These are phyloP conservation scores for Pythium aristosporum DNA, from an alignment of 352 stramenopile species.

Conservation along the genomic window DNA sequence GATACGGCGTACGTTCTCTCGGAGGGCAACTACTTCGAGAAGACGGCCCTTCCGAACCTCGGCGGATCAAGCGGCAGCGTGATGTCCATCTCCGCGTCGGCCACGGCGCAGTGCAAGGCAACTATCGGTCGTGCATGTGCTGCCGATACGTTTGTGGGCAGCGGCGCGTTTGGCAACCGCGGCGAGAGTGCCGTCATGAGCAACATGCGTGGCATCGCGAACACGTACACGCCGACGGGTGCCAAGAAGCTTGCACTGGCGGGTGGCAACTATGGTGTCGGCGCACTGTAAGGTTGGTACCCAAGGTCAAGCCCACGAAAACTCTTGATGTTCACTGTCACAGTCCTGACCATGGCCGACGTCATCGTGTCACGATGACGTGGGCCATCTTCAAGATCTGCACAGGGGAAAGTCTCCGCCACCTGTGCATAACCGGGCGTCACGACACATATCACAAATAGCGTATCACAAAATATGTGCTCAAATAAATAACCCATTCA, in stretches of 20 bases:
- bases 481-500: background rate
- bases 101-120: slow-evolving; percentile 22
- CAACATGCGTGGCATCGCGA: slow-evolving; percentile 12
- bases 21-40: slow-evolving; percentile 50
- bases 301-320: no score
- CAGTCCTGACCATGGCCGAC: no score
- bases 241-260: slow-evolving; percentile 1
- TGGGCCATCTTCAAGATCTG: no score
- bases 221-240: background rate
- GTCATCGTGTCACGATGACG: no score
- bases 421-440: background rate
- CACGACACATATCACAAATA: background rate
- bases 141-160: slow-evolving; percentile 30
- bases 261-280: slow-evolving; percentile 15
- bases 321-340: no score
- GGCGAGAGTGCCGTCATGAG: background rate
- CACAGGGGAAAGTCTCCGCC: background rate
- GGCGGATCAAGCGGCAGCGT: slow-evolving; percentile 13
- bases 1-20: slow-evolving; percentile 35
- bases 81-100: slow-evolving; percentile 15
- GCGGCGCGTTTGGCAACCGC: slow-evolving; percentile 9
- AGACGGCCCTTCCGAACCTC: slow-evolving; percentile 27
- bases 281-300: background rate
- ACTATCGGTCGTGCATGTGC: slow-evolving; percentile 30
- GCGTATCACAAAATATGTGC: background rate